Evolutionary conservation across 345 rosid genomes (phyloP).

Genomic region (sweet orange (Citrus sinensis)): DVS_A1.0 CM039164.1:24814001-24814500

Average conservation of each 20-base stretch:
- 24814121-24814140: constrained; percentile 8
- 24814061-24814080: background rate
- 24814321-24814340: constrained; percentile 41
- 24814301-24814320: constrained; percentile 47
- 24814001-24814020: background rate
- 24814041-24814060: background rate
- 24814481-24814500: constrained; percentile 79
- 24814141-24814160: constrained; percentile 20
- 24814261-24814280: constrained; percentile 47
- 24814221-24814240: constrained; percentile 19
- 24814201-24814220: constrained; percentile 77
- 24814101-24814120: constrained; percentile 16
- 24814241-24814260: constrained; percentile 48
- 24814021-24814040: background rate
- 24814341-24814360: constrained; percentile 32
- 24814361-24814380: constrained; percentile 82
- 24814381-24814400: constrained; percentile 60
- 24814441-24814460: constrained; percentile 80
- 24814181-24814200: constrained; percentile 36
- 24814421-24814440: constrained; percentile 64
- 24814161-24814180: constrained; percentile 17
- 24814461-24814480: constrained; percentile 87
- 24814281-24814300: constrained; percentile 43
- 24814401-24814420: constrained; percentile 70
- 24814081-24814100: background rate